Evolutionary conservation across 768 basidiomycete species (phyloP).

Genomic region (Suillus luteus): DNA sequence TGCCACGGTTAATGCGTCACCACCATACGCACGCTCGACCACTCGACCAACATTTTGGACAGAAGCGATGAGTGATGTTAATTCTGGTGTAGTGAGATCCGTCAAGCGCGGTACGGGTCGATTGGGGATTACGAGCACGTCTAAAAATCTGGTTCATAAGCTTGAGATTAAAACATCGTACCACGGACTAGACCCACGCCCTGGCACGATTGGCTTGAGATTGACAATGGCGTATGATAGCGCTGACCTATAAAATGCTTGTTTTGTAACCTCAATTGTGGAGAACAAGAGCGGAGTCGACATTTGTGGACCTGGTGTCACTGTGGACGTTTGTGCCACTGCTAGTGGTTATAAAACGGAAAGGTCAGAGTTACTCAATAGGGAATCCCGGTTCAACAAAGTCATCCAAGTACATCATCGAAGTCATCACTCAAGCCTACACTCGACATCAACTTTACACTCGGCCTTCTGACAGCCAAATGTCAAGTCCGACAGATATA

Average conservation of each 20-base stretch:
- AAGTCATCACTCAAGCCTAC: conserved; percentile 8
- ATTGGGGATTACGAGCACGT: conserved; percentile 63
- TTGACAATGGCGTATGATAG: conserved; percentile 89
- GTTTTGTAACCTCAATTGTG: conserved; percentile 75
- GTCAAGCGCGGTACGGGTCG: conserved; percentile 56
- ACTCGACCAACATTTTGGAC: conserved; percentile 79
- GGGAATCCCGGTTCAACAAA: conserved; percentile 9
- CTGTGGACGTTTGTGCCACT: too few relatives aligned
- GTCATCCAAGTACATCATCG: conserved; percentile 5
- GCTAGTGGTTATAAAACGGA: neutral
- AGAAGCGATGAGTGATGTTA: conserved; percentile 77
- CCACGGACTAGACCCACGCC: conserved; percentile 61
- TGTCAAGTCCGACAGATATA: conserved; percentile 71
- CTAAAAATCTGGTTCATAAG: conserved; percentile 22
- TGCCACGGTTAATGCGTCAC: conserved; percentile 83
- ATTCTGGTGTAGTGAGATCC: conserved; percentile 63
- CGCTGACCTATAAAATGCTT: conserved; percentile 69
- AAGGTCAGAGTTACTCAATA: conserved; percentile 1
- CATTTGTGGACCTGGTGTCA: conserved; percentile 8
- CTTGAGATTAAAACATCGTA: neutral
- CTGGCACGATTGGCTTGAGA: conserved; percentile 91
- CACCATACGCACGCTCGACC: conserved; percentile 80
- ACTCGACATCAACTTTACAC: neutral
- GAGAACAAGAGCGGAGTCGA: conserved; percentile 60
- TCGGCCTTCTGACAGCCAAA: conserved; percentile 24